Base-by-base conservation (phyloP, 2,329 filamentous ascomycete genomes). In the Magnaporthiopsis incrustans region DNA sequence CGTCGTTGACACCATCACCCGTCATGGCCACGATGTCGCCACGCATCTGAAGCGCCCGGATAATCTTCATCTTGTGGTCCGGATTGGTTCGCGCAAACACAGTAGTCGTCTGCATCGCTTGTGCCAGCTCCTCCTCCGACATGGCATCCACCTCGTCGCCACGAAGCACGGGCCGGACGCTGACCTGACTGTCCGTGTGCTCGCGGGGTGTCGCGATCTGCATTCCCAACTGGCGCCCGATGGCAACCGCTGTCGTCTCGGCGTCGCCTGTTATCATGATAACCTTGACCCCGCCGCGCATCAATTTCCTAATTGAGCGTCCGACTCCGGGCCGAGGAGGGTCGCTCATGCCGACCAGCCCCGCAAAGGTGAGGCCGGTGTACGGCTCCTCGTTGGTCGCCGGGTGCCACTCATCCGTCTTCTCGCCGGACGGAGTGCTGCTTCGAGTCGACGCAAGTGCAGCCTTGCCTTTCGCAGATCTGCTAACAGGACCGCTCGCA, bases 241-340 rank as follows among this genome's bases (percentile, higher is more conserved):
- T 98, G 0, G 95, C 95, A 59, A 97, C 82, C 2, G 95, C 95
- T 3, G 95, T 99, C 1, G 92, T 92, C 74, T 98, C 92, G 22
- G 95, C 92, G 75, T 99, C 95, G 65, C 95, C 95, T 12, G 95
- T 99, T 69, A 99, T 98, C 95, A 99, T 99, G 70, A 99, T 96
- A 60, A 99, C 91, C 75, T 92, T 95, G 67, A 99, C 95, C 56
- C 94, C 94, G 63, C 95, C 95, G 61, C 92, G 87, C 89, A 98
- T 94, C 64, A 99, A 80, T 67, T 90, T 89, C 69, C 91, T 85
- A 69, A 99, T 97, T 7, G 94, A 92, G 67, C 89, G 88, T 69
- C 92, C 90, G 11, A 99, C 95, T 58, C 92, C 92, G 68, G 92
- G 91, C 61, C 95, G 84, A 3, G 95, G 95, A 5, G 95, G 95